Percentiles rank a stretch among this genome's conserved stretches.
phyloP scores from a whole-genome alignment of 2,329 filamentous ascomycete species.

The Erysiphe neolycopersici region DNA sequence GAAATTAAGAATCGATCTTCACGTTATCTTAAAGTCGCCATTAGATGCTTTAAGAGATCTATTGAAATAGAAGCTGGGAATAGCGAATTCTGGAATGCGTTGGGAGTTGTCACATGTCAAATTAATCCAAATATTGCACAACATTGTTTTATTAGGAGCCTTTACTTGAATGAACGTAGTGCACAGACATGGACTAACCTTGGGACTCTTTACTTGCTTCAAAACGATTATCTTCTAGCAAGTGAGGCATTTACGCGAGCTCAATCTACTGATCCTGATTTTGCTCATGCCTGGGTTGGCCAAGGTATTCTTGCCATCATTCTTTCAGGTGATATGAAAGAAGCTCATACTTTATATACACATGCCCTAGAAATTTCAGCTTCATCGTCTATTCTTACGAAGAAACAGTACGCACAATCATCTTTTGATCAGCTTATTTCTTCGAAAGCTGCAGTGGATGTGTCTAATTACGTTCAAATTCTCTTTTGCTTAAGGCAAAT shows the following conservation, averaged over 20 bases:
- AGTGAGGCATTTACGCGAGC: slow-evolving; percentile 74
- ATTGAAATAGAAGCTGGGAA: slow-evolving; percentile 92
- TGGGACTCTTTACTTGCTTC: slow-evolving; percentile 59
- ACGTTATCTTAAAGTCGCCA: slow-evolving; percentile 51
- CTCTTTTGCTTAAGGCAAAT: slow-evolving; percentile 74
- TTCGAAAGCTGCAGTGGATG: slow-evolving; percentile 22
- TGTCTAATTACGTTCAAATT: slow-evolving; percentile 50
- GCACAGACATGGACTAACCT: slow-evolving; percentile 76
- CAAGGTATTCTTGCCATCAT: slow-evolving; percentile 67
- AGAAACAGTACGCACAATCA: slow-evolving; percentile 54
- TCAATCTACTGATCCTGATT: slow-evolving; percentile 85
- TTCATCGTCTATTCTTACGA: slow-evolving; percentile 43
- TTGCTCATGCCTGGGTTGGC: slow-evolving; percentile 77
- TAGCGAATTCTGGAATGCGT: slow-evolving; percentile 86
- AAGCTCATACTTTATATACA: slow-evolving; percentile 65
- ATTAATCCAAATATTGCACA: slow-evolving; percentile 74
- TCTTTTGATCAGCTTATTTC: slow-evolving; percentile 58
- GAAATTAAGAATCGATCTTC: slow-evolving; percentile 27
- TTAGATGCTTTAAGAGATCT: slow-evolving; percentile 78
- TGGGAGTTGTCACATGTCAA: slow-evolving; percentile 70
- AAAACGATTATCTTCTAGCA: slow-evolving; percentile 63
- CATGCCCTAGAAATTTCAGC: slow-evolving; percentile 87
- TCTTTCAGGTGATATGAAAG: slow-evolving; percentile 37
- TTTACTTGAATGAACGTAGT: slow-evolving; percentile 78
- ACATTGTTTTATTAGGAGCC: slow-evolving; percentile 71